Conservation (phyloP, 1,284 basidiomycete genomes). For the Puccinia polysora region DNA sequence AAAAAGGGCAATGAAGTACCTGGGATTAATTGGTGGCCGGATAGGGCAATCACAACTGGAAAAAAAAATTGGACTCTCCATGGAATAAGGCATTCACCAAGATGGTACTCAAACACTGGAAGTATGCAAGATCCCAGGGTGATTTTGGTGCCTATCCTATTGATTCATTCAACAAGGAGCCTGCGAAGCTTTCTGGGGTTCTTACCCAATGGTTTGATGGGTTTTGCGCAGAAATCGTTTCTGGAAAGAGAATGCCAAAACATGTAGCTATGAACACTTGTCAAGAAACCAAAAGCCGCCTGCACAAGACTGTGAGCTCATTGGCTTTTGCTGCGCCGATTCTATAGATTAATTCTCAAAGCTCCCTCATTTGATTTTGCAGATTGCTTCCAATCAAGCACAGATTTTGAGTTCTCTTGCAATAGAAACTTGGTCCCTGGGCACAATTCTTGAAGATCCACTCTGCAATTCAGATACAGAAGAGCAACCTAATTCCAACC, state of each 20-base stretch:
- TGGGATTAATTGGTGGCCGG: too few relatives aligned
- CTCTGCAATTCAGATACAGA: background rate
- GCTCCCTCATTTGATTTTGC: background rate
- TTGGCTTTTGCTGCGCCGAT: too few relatives aligned
- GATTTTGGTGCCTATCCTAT: background rate
- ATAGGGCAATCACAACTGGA: too few relatives aligned
- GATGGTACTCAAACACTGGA: background rate
- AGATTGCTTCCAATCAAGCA: background rate
- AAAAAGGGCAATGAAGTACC: too few relatives aligned
- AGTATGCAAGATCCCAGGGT: background rate
- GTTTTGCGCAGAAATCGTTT: background rate
- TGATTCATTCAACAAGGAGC: background rate
- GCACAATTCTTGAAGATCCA: background rate
- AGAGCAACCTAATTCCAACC: background rate
- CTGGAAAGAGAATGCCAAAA: background rate
- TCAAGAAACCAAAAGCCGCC: background rate
- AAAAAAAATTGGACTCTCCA: background rate
- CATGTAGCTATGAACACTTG: background rate
- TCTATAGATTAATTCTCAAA: background rate
- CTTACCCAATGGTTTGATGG: background rate
- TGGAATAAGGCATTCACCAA: background rate
- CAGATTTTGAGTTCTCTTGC: background rate
- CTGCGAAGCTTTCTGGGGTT: background rate
- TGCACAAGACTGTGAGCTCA: background rate
- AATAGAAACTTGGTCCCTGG: background rate